These are phyloP conservation scores for Solanum pimpinellifolium DNA, from an alignment of 257 asterid genomes.

Conservation along the genomic window DNA sequence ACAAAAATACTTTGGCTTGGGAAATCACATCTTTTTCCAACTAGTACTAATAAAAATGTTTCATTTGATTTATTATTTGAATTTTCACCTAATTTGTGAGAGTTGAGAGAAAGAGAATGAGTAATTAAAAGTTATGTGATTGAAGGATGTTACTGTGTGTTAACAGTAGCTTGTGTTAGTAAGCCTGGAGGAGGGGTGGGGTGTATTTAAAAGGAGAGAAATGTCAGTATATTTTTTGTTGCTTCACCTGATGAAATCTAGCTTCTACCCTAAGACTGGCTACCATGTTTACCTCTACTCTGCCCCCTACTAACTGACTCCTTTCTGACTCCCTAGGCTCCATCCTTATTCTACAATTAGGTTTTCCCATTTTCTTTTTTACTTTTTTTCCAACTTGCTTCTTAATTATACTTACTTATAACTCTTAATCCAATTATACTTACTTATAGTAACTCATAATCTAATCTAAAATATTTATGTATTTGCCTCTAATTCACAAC, in stretches of 20 bases:
- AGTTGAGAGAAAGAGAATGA: not conserved
- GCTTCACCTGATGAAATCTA: not conserved
- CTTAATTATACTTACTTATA: not conserved
- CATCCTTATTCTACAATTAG: not conserved
- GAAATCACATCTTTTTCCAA: not conserved
- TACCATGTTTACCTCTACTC: not conserved
- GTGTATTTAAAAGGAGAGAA: not conserved
- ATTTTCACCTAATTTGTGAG: not conserved
- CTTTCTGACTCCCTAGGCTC: not conserved
- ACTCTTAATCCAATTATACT: not conserved
- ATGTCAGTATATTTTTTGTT: constrained; percentile 2
- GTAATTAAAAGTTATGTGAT: not conserved
- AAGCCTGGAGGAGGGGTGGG: not conserved
- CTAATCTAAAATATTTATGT: not conserved
- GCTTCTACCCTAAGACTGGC: not conserved
- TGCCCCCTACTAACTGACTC: not conserved
- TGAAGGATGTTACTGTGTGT: not conserved
- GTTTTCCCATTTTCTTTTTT: not conserved
- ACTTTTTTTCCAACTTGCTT: not conserved
- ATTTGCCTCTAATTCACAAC: not conserved
- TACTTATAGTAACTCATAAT: not conserved
- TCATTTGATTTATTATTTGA: too few species aligned
- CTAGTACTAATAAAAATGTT: not conserved
- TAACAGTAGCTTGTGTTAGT: constrained; percentile 14
- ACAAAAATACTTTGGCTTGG: not conserved